Evolutionary conservation across 495 filamentous ascomycete genomes (phyloP).

Genomic region (Umbilicaria muhlenbergii): DNA sequence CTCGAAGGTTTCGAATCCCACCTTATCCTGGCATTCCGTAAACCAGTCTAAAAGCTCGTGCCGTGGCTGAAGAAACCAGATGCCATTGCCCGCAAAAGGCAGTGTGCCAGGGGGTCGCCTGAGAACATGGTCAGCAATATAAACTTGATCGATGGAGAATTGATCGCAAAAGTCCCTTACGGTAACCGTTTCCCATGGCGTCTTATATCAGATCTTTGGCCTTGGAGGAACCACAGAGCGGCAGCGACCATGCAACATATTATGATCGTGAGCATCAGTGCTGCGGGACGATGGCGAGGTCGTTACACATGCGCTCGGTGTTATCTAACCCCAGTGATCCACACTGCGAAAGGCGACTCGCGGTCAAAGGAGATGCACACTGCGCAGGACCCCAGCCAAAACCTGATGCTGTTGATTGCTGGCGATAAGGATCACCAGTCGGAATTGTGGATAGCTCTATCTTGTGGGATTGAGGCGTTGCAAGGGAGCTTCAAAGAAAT

Average conservation of each 20-base stretch:
- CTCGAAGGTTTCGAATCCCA: constrained; percentile 38
- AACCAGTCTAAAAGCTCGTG: constrained; percentile 45
- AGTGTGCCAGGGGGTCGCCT: constrained; percentile 37
- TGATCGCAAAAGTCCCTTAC: background rate
- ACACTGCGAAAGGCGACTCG: too few relatives aligned
- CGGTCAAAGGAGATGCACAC: too few relatives aligned
- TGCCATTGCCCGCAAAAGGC: constrained; percentile 40
- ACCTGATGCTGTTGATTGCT: too few relatives aligned
- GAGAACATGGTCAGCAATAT: background rate
- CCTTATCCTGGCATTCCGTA: constrained; percentile 33
- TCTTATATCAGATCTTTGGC: constrained; percentile 12
- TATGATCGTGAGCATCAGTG: constrained; percentile 8
- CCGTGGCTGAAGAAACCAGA: constrained; percentile 38
- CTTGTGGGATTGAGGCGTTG: too few relatives aligned
- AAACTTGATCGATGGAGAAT: too few relatives aligned
- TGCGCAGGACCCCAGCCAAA: too few relatives aligned
- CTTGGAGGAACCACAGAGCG: constrained; percentile 11
- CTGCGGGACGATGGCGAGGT: background rate
- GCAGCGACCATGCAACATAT: background rate
- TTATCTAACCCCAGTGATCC: too few relatives aligned
- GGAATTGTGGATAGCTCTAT: too few relatives aligned
- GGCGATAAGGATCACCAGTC: too few relatives aligned
- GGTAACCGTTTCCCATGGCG: constrained; percentile 11
- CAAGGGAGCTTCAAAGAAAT: too few relatives aligned
- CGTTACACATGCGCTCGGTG: too few relatives aligned